phyloP scores from a whole-genome alignment of 208 protist species.

The Trypanosomatidae sp. region DNA sequence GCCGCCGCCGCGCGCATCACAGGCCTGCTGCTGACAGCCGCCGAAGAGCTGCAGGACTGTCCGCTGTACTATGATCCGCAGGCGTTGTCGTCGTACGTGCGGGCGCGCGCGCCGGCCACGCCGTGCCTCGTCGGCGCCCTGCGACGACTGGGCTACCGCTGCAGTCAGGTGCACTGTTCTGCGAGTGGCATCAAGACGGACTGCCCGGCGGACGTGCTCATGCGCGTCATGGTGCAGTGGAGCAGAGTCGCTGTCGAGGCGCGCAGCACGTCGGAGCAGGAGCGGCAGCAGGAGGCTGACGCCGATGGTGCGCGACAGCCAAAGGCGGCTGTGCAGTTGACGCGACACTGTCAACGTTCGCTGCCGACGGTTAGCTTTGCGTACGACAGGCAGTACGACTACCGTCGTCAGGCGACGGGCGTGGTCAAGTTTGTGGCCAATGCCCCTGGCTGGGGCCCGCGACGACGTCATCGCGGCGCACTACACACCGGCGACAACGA shows the following conservation, averaged over 20 bases:
- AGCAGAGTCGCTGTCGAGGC: slow-evolving; percentile 20
- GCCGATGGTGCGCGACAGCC: neutral
- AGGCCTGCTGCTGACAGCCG: slow-evolving; percentile 63
- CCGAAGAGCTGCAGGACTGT: slow-evolving; percentile 80
- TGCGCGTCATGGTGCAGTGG: slow-evolving; percentile 77
- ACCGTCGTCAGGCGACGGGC: slow-evolving; percentile 45
- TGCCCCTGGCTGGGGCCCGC: slow-evolving; percentile 78
- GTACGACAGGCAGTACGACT: slow-evolving; percentile 73
- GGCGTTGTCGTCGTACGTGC: slow-evolving; percentile 59
- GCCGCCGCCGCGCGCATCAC: slow-evolving; percentile 50
- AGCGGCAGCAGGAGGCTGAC: neutral
- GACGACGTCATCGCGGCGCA: slow-evolving; percentile 69
- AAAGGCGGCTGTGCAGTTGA: neutral
- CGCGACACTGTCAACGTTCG: slow-evolving; percentile 1
- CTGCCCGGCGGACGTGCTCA: slow-evolving; percentile 75
- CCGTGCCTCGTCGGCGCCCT: slow-evolving; percentile 65
- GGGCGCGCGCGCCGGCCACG: slow-evolving; percentile 62
- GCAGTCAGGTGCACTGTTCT: slow-evolving; percentile 87
- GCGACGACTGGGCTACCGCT: slow-evolving; percentile 66
- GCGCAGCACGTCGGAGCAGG: slow-evolving; percentile 1
- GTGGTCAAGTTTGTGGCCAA: slow-evolving; percentile 85
- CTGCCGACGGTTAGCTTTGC: slow-evolving; percentile 44
- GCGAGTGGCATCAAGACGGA: slow-evolving; percentile 87
- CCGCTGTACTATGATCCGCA: slow-evolving; percentile 81
- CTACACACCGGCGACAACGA: no score